phyloP scores from a whole-genome alignment of 1,284 basidiomycete genomes.

The Microbotryum violaceum region DNA sequence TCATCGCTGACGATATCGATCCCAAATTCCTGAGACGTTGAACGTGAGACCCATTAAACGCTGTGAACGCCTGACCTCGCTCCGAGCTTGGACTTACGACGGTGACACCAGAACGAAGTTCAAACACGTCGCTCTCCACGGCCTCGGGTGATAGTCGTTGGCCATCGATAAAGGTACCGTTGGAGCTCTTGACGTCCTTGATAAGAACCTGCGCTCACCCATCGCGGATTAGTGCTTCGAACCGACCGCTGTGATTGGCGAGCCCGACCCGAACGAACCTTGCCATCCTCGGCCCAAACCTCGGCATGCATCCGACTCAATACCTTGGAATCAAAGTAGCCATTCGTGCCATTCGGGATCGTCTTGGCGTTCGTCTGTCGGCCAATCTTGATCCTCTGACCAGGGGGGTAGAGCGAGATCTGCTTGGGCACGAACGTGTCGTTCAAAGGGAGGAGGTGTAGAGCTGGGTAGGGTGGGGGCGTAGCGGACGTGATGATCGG shows the following conservation, averaged over 20 bases:
- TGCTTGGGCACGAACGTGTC: conserved; percentile 95
- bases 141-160: conserved; percentile 85
- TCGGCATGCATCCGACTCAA: conserved; percentile 93
- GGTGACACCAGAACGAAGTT: conserved; percentile 90
- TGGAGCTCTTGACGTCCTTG: conserved; percentile 96
- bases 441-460: conserved; percentile 91
- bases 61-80: not conserved
- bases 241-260: too few species aligned
- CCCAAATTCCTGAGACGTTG: conserved; percentile 71
- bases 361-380: conserved; percentile 96
- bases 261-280: too few species aligned
- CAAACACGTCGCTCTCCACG: conserved; percentile 84
- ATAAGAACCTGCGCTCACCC: conserved; percentile 68
- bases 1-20: conserved; percentile 99
- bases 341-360: conserved; percentile 86
- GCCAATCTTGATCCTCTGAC: conserved; percentile 83
- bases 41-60: not conserved
- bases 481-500: not conserved
- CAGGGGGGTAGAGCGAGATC: conserved; percentile 66
- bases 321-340: conserved; percentile 96
- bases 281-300: conserved; percentile 86
- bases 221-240: not conserved
- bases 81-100: conserved; percentile 50
- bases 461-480: conserved; percentile 42
- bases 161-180: conserved; percentile 97